Evolutionary conservation across 2,329 filamentous ascomycete species (phyloP).

Genomic region (Aspergillus thermomutatus): DNA sequence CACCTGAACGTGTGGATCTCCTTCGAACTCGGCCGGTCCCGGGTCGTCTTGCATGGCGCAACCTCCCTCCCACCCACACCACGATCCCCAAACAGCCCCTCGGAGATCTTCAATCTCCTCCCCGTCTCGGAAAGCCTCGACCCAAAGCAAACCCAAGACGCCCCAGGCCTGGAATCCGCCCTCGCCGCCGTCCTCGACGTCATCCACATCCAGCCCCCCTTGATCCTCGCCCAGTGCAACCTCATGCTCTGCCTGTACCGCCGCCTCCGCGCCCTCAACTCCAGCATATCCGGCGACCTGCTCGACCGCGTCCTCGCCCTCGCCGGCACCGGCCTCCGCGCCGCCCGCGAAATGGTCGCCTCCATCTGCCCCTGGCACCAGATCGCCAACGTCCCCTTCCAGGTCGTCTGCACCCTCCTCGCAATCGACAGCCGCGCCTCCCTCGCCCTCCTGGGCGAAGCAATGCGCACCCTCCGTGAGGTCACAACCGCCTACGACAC

Average conservation of each 20-base stretch:
- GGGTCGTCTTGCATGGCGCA: slow-evolving; percentile 49
- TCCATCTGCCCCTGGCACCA: slow-evolving; percentile 56
- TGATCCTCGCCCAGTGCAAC: slow-evolving; percentile 53
- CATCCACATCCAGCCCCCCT: slow-evolving; percentile 40
- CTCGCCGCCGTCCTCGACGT: slow-evolving; percentile 43
- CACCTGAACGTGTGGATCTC: slow-evolving; percentile 60
- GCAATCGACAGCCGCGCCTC: slow-evolving; percentile 54
- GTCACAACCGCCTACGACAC: slow-evolving; percentile 47
- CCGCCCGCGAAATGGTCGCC: slow-evolving; percentile 47
- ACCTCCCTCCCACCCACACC: slow-evolving; percentile 41
- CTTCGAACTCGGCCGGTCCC: slow-evolving; percentile 56
- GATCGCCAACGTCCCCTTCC: slow-evolving; percentile 58
- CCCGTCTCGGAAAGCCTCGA: slow-evolving; percentile 54
- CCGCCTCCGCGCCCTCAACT: slow-evolving; percentile 51
- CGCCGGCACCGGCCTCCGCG: slow-evolving; percentile 43
- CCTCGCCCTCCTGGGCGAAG: slow-evolving; percentile 48
- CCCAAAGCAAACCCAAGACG: slow-evolving; percentile 45
- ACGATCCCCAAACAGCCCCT: slow-evolving; percentile 41
- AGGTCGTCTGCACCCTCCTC: slow-evolving; percentile 54
- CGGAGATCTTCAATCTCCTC: slow-evolving; percentile 52
- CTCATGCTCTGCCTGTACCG: slow-evolving; percentile 55
- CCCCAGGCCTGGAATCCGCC: slow-evolving; percentile 43
- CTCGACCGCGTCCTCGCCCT: slow-evolving; percentile 49
- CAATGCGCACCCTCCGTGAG: slow-evolving; percentile 48
- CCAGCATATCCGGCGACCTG: slow-evolving; percentile 41